Base-by-base conservation (phyloP, 495 filamentous ascomycete genomes). In the Durotheca rogersii region DNA sequence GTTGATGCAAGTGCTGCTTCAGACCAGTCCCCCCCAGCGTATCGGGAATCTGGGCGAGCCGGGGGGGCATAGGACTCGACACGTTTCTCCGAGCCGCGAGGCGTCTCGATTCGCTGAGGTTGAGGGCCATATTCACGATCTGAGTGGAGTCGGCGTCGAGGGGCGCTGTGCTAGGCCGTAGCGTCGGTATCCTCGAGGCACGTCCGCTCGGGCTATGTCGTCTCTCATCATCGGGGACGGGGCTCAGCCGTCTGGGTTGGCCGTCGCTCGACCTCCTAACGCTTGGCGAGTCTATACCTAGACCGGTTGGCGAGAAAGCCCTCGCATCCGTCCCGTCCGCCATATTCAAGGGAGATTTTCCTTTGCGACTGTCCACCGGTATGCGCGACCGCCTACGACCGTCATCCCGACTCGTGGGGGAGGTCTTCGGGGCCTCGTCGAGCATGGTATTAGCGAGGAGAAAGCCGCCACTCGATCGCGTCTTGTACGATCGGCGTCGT, bases 71-170 rank as follows among this genome's bases (percentile, higher is more conserved):
- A 12, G 75, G 74, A 17, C 59, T 71, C 12, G 82, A 78, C 3
- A 77, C 61, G 35, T 75, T 72, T 37, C 83, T 72, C 40, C 76
- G 71, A 18, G 79, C 71, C 14, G 80, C 80, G 29, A 84, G 76
- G 45, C 82, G 78, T 41, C 90, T 77, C 23, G 88, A 90, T 62
- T 95, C 88, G 70, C 87, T 95, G 39, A 96, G 68, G 60, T 85
- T 92, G 62, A 96, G 70, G 1, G 91, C 91, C 67, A 96, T 84
- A 59, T 87, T 90, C 29, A 96, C 88, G 48, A 96, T 91, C 66
- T 95, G 87, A 14, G 87, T 76, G 15, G 89, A 83, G 56, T 96
- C 89, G 12, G 80, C 71, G 67, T 90, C 86, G 9, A 87, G 43
- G 7, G 61, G 57, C 4, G 56, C 56, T 15, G 64, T 51, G 23